A percentile compares a stretch with the other conserved stretches of the same genome.
Evolutionary conservation across 2,329 filamentous ascomycete species (phyloP).

Genomic region (Fusarium caatingaense): DNA sequence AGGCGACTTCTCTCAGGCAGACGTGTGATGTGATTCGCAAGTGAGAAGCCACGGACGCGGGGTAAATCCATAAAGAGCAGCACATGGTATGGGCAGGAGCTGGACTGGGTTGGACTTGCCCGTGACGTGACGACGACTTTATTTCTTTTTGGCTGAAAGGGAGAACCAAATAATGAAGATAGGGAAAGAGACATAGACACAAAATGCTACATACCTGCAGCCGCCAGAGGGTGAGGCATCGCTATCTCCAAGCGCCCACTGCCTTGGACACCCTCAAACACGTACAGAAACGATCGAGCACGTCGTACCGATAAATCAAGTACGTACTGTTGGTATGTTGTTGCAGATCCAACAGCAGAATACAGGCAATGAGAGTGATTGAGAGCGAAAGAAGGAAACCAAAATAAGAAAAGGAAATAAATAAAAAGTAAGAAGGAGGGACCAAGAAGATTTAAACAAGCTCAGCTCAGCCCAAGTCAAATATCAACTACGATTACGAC

Average conservation of each 20-base stretch:
- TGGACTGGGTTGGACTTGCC: conserved; percentile 18
- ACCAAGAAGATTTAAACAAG: conserved; percentile 23
- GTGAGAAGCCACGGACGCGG: conserved; percentile 31
- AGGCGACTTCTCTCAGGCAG: conserved; percentile 40
- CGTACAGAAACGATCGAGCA: conserved; percentile 6
- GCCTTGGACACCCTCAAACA: not conserved
- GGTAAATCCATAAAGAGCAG: conserved; percentile 30
- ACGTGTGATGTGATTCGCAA: conserved; percentile 41
- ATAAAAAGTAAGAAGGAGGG: conserved; percentile 5
- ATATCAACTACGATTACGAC: conserved; percentile 29
- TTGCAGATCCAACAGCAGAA: conserved; percentile 1
- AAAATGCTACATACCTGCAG: conserved; percentile 35
- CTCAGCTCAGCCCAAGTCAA: conserved; percentile 6
- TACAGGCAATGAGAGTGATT: conserved; percentile 2
- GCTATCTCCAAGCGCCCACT: conserved; percentile 2
- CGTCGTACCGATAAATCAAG: not conserved
- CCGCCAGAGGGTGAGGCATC: conserved; percentile 41
- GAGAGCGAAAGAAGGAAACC: not conserved
- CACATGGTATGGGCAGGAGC: conserved; percentile 2
- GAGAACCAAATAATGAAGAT: not conserved
- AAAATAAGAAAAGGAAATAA: not conserved
- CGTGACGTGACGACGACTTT: conserved; percentile 34
- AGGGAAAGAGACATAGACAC: not conserved
- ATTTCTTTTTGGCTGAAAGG: not conserved
- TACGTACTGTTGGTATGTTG: not conserved